Percentiles rank a stretch among this genome's conserved stretches.
These are phyloP conservation scores for Lentinus tigrinus DNA, from an alignment of 768 basidiomycete species.

Conservation along the genomic window DNA sequence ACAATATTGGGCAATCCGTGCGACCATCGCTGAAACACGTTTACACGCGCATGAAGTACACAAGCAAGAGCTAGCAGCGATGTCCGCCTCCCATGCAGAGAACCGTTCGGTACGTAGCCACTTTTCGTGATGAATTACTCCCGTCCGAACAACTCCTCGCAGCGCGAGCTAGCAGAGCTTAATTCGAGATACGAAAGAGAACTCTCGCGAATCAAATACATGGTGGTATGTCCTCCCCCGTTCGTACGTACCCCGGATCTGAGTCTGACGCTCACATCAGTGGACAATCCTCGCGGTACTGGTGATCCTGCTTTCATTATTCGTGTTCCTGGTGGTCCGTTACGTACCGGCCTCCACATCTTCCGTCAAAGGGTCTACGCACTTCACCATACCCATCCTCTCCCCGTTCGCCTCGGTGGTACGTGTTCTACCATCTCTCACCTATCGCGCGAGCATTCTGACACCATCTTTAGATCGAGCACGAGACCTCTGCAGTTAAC, in stretches of 20 bases:
- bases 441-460: not conserved
- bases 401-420: slow-evolving; percentile 82
- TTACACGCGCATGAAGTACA: slow-evolving; percentile 49
- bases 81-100: slow-evolving; percentile 34
- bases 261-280: slow-evolving; percentile 5
- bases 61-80: slow-evolving; percentile 44
- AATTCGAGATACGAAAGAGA: slow-evolving; percentile 45
- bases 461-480: slow-evolving; percentile 55
- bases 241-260: not conserved
- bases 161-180: slow-evolving; percentile 45
- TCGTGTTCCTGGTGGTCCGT: not conserved
- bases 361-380: slow-evolving; percentile 34
- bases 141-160: not conserved
- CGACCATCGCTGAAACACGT: slow-evolving; percentile 62
- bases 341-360: not conserved
- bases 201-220: slow-evolving; percentile 47
- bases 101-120: slow-evolving; percentile 25
- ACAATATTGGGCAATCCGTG: slow-evolving; percentile 70
- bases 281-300: not conserved
- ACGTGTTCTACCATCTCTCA: slow-evolving; percentile 22
- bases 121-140: no score
- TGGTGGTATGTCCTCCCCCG: slow-evolving; percentile 44
- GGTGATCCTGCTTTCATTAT: not conserved
- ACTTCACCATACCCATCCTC: slow-evolving; percentile 76
- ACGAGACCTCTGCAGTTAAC: slow-evolving; percentile 66